phyloP scores from a whole-genome alignment of 441 rosid species.

The Sinapis alba region DNA sequence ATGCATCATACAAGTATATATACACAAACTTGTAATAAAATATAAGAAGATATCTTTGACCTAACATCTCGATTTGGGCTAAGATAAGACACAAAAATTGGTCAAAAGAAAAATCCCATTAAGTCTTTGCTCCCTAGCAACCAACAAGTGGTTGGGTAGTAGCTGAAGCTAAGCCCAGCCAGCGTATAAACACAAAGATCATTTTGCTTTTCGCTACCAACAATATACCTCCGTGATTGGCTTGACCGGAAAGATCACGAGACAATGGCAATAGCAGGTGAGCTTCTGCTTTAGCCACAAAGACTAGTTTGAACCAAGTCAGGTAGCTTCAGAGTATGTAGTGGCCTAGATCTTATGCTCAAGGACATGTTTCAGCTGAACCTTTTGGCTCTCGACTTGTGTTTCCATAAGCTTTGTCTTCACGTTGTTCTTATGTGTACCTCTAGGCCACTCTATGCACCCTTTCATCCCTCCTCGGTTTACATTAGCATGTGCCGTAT shows the following conservation, averaged over 20 bases:
- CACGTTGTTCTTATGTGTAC: constrained; percentile 64
- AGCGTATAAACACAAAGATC: constrained; percentile 7
- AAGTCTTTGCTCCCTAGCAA: constrained; percentile 9
- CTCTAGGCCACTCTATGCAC: constrained; percentile 88
- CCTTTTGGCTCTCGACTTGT: constrained; percentile 74
- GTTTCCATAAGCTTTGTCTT: constrained; percentile 87
- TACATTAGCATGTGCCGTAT: constrained; percentile 59
- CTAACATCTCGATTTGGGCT: neutral
- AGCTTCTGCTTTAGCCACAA: constrained; percentile 5
- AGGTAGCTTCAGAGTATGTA: neutral
- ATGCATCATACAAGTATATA: neutral
- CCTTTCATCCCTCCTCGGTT: constrained; percentile 82
- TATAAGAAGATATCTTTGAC: constrained; percentile 8
- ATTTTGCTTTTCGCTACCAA: constrained; percentile 2
- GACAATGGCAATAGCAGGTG: neutral
- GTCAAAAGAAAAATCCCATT: neutral
- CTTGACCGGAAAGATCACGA: neutral
- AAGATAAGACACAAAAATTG: constrained; percentile 2
- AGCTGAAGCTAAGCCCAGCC: constrained; percentile 20
- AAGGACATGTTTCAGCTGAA: constrained; percentile 77
- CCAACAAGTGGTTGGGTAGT: constrained; percentile 16
- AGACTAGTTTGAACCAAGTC: neutral
- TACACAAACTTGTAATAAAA: neutral
- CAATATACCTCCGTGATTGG: neutral
- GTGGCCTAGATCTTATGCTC: constrained; percentile 65